phyloP scores from a whole-genome alignment of 2,329 filamentous ascomycete species.

The Aspergillus pseudoviridinutans region DNA sequence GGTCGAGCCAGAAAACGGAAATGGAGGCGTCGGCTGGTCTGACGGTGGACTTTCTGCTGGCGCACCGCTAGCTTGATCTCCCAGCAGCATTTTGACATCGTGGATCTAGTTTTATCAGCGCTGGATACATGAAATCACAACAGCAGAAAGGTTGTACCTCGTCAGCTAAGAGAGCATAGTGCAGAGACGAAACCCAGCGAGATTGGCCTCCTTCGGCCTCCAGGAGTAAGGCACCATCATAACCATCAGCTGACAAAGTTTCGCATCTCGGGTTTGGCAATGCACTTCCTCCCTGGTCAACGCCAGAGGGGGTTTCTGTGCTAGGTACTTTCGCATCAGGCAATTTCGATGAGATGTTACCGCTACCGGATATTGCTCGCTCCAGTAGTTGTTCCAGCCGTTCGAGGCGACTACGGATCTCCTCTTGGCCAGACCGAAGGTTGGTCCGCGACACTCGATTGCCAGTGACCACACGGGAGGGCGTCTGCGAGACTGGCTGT shows the following conservation, averaged over 20 bases:
- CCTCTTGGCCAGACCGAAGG: slow-evolving; percentile 3
- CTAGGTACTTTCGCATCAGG: neutral
- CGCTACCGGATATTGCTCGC: slow-evolving; percentile 1
- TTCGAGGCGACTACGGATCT: slow-evolving; percentile 6
- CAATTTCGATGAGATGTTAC: neutral
- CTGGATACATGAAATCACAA: neutral
- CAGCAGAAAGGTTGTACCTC: slow-evolving; percentile 3
- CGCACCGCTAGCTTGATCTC: neutral
- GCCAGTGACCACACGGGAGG: neutral
- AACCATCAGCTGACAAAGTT: slow-evolving; percentile 6
- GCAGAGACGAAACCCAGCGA: slow-evolving; percentile 10
- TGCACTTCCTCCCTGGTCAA: neutral
- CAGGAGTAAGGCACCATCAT: slow-evolving; percentile 9
- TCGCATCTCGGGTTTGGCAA: neutral
- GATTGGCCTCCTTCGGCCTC: slow-evolving; percentile 7
- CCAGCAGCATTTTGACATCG: slow-evolving; percentile 7
- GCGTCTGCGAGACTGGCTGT: neutral
- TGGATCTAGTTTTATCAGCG: slow-evolving; percentile 3
- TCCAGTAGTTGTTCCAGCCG: slow-evolving; percentile 7
- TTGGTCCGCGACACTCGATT: slow-evolving; percentile 1
- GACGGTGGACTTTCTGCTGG: neutral
- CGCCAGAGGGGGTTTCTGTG: too few relatives aligned
- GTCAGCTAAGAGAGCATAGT: slow-evolving; percentile 10
- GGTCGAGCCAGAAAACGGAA: neutral
- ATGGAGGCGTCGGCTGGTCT: neutral